Conservation (phyloP, 164 flowering plant genomes). For the Chloranthus sessilifolius region DNA sequence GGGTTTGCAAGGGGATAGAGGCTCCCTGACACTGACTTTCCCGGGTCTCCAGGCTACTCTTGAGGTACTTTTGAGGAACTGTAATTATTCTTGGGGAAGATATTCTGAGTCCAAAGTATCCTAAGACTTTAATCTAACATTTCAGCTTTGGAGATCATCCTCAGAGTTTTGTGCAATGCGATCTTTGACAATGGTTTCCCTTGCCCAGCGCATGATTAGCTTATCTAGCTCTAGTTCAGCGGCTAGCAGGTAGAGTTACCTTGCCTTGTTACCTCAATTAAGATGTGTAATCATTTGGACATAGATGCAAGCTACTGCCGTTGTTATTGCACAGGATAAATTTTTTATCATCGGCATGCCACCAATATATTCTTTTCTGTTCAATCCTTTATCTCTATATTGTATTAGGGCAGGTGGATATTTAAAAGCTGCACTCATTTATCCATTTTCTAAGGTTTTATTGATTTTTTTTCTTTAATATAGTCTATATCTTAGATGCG, state of each 20-base stretch:
- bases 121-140: constrained; percentile 23
- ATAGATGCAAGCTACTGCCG: too few species aligned
- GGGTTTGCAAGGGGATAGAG: constrained; percentile 88
- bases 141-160: constrained; percentile 93
- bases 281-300: too few species aligned
- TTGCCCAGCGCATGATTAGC: constrained; percentile 81
- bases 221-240: constrained; percentile 61
- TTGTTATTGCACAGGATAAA: too few species aligned
- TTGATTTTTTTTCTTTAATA: too few species aligned
- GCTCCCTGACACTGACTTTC: constrained; percentile 76
- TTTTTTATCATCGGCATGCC: too few species aligned
- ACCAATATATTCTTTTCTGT: too few species aligned
- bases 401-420: too few species aligned
- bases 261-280: too few species aligned
- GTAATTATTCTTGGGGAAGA: constrained; percentile 2
- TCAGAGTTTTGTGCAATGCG: constrained; percentile 91
- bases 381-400: too few species aligned
- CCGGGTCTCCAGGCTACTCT: constrained; percentile 58
- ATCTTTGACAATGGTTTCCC: constrained; percentile 86
- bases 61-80: constrained; percentile 53
- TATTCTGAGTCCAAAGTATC: constrained; percentile 8
- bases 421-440: too few species aligned
- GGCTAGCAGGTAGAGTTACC: constrained; percentile 68
- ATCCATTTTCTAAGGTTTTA: too few species aligned
- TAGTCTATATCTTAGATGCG: too few species aligned